Evolutionary conservation across 148 eudicot genomes (phyloP).

Genomic region (Linanthus parryae): DNA sequence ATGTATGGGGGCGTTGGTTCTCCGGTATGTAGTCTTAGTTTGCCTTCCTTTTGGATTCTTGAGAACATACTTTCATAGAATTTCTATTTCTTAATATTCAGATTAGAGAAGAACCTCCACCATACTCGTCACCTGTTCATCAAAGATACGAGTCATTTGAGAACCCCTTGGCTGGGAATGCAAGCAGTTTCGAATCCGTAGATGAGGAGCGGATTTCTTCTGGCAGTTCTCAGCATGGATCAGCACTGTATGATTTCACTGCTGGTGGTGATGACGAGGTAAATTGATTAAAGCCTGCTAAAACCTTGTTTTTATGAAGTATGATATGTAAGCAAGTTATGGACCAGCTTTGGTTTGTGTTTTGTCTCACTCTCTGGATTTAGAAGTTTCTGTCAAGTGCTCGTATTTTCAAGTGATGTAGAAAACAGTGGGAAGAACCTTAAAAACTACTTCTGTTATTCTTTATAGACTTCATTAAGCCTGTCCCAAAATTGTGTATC

Average conservation of each 20-base stretch:
- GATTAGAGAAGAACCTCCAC: slow-evolving; percentile 90
- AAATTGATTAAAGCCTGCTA: slow-evolving; percentile 4
- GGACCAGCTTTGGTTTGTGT: too few relatives aligned
- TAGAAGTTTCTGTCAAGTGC: too few relatives aligned
- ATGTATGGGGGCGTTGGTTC: slow-evolving; percentile 56
- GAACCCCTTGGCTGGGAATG: slow-evolving; percentile 84
- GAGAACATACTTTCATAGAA: not conserved
- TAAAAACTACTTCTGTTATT: too few relatives aligned
- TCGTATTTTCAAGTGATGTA: too few relatives aligned
- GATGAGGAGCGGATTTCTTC: slow-evolving; percentile 52
- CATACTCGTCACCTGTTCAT: slow-evolving; percentile 65
- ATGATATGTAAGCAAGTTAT: too few relatives aligned
- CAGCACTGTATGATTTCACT: slow-evolving; percentile 92
- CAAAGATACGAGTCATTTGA: slow-evolving; percentile 76
- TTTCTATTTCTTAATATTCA: too few relatives aligned
- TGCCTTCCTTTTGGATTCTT: not conserved
- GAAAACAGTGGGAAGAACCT: too few relatives aligned
- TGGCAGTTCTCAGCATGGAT: slow-evolving; percentile 54
- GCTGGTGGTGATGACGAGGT: slow-evolving; percentile 99
- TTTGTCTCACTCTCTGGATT: too few relatives aligned
- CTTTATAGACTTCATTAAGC: too few relatives aligned
- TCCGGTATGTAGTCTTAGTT: slow-evolving; percentile 45
- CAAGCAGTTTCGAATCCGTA: slow-evolving; percentile 60
- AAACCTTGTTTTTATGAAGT: not conserved
- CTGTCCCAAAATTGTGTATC: too few relatives aligned